A percentile compares a stretch with the other conserved stretches of the same genome.
Conservation (phyloP, 805 yeast genomes). For the Sporopachydermia lactativora region DNA sequence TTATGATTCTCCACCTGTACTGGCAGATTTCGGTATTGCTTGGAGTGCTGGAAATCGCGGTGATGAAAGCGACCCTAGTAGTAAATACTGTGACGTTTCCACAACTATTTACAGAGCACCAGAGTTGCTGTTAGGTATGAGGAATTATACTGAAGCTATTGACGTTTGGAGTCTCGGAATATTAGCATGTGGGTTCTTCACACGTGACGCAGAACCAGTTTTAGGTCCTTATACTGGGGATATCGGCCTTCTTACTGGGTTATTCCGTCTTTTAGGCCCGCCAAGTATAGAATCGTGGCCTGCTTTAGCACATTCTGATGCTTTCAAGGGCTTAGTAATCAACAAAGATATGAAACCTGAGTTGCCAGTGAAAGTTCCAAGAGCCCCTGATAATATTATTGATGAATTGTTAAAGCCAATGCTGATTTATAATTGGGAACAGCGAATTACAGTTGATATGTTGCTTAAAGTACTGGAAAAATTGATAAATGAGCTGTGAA, state of each 20-base stretch:
- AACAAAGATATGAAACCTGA: not conserved
- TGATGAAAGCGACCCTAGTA: slow-evolving; percentile 16
- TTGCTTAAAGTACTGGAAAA: too few species aligned
- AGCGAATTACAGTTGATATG: too few species aligned
- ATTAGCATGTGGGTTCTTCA: slow-evolving; percentile 37
- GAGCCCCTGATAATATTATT: not conserved
- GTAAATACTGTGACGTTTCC: slow-evolving; percentile 35
- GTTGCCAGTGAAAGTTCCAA: not conserved
- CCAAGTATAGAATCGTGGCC: slow-evolving; percentile 35
- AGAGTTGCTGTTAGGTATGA: slow-evolving; percentile 50
- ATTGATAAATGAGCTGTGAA: too few species aligned
- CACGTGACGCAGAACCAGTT: slow-evolving; percentile 24
- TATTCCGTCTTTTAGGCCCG: slow-evolving; percentile 48
- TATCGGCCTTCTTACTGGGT: slow-evolving; percentile 38
- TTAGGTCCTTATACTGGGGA: slow-evolving; percentile 31
- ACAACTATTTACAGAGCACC: slow-evolving; percentile 64
- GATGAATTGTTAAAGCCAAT: not conserved
- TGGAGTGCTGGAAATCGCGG: too few species aligned
- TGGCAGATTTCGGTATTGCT: slow-evolving; percentile 63
- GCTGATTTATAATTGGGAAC: not conserved
- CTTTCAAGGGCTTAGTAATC: not conserved
- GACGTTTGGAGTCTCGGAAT: slow-evolving; percentile 70
- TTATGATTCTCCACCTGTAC: slow-evolving; percentile 13
- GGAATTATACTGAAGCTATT: slow-evolving; percentile 36
- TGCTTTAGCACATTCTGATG: slow-evolving; percentile 12